Evolutionary conservation across 2,329 filamentous ascomycete species (phyloP).

Genomic region (Diaporthe destruens): DNA sequence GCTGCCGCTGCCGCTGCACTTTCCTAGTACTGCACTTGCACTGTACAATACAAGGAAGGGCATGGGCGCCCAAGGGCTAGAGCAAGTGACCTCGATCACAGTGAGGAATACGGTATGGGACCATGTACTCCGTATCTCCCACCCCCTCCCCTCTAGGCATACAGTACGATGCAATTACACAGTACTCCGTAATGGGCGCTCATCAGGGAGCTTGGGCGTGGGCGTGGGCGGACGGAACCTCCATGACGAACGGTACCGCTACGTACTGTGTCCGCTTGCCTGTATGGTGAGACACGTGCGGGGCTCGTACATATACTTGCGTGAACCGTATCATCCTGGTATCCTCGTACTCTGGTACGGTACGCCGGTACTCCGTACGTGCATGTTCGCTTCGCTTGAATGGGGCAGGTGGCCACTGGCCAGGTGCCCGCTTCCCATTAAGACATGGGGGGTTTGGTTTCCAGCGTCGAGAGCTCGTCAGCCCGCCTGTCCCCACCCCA

Average conservation of each 20-base stretch:
- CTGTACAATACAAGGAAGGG: constrained; percentile 4
- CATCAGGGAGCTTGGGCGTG: constrained; percentile 23
- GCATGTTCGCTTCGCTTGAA: constrained; percentile 20
- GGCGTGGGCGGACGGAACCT: constrained; percentile 17
- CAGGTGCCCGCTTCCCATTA: constrained; percentile 29
- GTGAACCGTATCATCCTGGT: background rate
- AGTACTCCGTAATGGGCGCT: constrained; percentile 2
- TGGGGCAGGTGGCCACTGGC: constrained; percentile 17
- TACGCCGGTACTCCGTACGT: constrained; percentile 24
- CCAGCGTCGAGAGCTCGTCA: constrained; percentile 6
- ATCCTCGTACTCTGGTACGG: constrained; percentile 29
- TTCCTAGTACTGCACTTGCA: background rate
- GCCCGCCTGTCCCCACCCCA: constrained; percentile 5
- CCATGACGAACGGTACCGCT: background rate
- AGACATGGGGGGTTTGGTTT: constrained; percentile 17
- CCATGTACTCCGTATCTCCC: constrained; percentile 10
- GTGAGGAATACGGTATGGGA: constrained; percentile 20
- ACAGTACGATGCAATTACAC: background rate
- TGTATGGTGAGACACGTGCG: no score
- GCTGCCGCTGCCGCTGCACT: background rate
- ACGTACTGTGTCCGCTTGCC: background rate
- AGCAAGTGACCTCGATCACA: constrained; percentile 14
- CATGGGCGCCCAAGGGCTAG: constrained; percentile 5
- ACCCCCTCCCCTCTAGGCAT: constrained; percentile 1
- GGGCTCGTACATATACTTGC: background rate